Evolutionary conservation across 352 stramenopile genomes (phyloP).

Genomic region (Phytophthora ohioensis): DNA sequence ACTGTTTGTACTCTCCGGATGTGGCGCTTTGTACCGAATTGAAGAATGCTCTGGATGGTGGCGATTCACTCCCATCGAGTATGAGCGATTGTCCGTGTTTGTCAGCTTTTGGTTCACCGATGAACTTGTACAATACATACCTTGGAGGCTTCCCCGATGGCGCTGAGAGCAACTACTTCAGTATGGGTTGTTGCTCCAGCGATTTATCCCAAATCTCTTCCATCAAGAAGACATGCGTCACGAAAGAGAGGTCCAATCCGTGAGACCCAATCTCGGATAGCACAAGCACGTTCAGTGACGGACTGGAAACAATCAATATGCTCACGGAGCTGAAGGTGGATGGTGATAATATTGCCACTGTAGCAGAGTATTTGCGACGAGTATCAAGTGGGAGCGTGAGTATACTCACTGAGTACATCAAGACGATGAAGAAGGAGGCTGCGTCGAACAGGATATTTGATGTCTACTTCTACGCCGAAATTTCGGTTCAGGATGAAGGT

Average conservation of each 20-base stretch:
- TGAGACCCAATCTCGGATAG: no score
- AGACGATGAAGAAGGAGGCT: slow-evolving; percentile 52
- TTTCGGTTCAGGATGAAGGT: slow-evolving; percentile 67
- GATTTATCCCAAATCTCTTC: no score
- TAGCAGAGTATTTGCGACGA: no score
- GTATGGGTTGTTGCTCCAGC: no score
- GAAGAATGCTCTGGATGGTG: slow-evolving; percentile 39
- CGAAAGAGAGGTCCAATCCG: no score
- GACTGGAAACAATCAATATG: no score
- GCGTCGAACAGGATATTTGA: slow-evolving; percentile 51
- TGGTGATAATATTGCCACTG: no score
- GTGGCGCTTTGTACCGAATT: slow-evolving; percentile 56
- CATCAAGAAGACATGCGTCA: no score
- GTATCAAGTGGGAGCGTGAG: slow-evolving; percentile 63
- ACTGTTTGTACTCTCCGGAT: slow-evolving; percentile 69
- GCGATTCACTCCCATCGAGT: slow-evolving; percentile 52
- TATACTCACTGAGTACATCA: slow-evolving; percentile 38
- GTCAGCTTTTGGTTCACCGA: slow-evolving; percentile 66
- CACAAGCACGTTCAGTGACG: no score
- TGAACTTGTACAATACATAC: slow-evolving; percentile 80
- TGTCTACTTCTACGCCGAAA: slow-evolving; percentile 65
- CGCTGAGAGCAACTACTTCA: slow-evolving; percentile 50
- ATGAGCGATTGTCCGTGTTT: slow-evolving; percentile 76
- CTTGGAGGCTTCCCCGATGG: slow-evolving; percentile 59
- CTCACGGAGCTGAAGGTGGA: no score